Evolutionary conservation across 1,139 yeast species (phyloP).

Genomic region (Meyerozyma athensensis): DNA sequence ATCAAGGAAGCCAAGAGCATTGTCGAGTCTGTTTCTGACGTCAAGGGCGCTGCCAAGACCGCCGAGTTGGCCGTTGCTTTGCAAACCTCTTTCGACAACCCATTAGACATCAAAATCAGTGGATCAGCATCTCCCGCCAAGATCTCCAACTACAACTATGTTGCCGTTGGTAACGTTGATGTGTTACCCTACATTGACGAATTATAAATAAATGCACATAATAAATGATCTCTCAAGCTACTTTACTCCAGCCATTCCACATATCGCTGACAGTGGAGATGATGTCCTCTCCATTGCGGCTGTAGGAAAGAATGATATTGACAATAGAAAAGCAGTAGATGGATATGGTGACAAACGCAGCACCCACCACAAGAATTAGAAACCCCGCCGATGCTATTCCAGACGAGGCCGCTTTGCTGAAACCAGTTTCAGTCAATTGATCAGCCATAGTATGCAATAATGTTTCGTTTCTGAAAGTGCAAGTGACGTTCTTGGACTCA

Average conservation of each 20-base stretch:
- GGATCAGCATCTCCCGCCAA: conserved; percentile 47
- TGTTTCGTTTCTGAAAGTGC: background rate
- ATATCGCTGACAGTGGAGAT: background rate
- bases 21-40: conserved; percentile 36
- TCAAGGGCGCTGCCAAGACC: conserved; percentile 38
- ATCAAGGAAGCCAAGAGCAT: conserved; percentile 62
- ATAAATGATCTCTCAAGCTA: background rate
- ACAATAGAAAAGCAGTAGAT: background rate
- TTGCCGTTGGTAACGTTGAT: conserved; percentile 87
- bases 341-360: background rate
- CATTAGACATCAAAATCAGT: conserved; percentile 43
- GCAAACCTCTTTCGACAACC: conserved; percentile 45
- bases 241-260: background rate
- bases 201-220: conserved; percentile 41
- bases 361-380: background rate
- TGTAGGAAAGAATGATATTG: background rate
- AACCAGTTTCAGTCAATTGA: background rate
- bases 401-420: background rate
- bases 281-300: background rate
- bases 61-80: conserved; percentile 46
- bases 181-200: conserved; percentile 88
- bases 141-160: conserved; percentile 71
- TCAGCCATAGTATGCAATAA: background rate
- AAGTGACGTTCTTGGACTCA: background rate
- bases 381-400: background rate